Conservation (phyloP, 83 land plant species). For the Larix sibirica region DNA sequence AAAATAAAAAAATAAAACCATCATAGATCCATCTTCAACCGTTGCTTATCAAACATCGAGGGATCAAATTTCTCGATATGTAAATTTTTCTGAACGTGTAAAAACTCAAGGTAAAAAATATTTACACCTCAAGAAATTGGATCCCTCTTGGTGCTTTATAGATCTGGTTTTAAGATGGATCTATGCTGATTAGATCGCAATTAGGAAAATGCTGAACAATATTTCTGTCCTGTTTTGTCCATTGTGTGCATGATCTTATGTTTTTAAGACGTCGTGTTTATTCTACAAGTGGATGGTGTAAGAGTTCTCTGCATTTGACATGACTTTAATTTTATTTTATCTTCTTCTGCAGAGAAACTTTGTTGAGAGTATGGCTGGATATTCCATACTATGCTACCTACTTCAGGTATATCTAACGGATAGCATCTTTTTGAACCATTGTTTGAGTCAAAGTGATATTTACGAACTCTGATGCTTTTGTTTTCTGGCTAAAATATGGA, state of each 20-base stretch:
- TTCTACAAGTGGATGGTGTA: not conserved
- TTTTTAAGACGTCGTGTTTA: not conserved
- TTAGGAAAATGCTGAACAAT: no score
- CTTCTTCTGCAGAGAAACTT: constrained; percentile 85
- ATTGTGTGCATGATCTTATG: not conserved
- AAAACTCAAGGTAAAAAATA: no score
- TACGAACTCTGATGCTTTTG: not conserved
- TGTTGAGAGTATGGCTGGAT: constrained; percentile 99
- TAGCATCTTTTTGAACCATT: not conserved
- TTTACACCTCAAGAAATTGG: no score
- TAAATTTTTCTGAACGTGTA: no score
- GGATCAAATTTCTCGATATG: no score
- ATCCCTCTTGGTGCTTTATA: no score
- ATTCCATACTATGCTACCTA: constrained; percentile 95
- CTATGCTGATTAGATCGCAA: no score
- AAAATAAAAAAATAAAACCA: no score
- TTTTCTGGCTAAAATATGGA: not conserved
- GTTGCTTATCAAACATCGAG: no score
- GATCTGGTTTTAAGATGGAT: no score
- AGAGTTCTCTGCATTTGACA: not conserved
- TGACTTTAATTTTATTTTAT: not conserved
- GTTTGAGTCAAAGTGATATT: not conserved
- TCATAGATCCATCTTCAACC: no score
- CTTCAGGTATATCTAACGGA: constrained; percentile 65
- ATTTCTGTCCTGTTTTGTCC: not conserved